Evolutionary conservation across 1,284 basidiomycete species (phyloP), one percentile per base, ranked within the genome.

Genomic region (Naganishia sp.): DNA sequence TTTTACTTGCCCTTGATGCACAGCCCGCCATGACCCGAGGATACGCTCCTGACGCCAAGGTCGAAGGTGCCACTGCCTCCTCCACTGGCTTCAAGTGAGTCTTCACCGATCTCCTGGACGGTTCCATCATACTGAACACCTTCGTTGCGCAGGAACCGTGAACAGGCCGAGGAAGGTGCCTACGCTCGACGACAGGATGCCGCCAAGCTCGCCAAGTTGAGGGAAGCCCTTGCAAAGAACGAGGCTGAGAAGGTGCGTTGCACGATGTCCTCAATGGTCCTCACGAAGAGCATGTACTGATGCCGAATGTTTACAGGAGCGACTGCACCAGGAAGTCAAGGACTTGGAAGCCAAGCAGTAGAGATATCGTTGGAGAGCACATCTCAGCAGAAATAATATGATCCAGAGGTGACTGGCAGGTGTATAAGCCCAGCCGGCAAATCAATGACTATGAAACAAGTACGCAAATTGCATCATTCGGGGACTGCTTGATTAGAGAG

Each of bases 11-110:
- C 31, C 42, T 39, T 31, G 49, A 9, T 47, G 18, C 35, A 13
- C 32, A 66, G 65, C 65, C 65, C 57, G 52, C 57, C 65, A 66
- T 66, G 57, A 39, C 58, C n/a, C 65, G 65, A 46, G 65, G 57
- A 50, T 66, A 66, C 65, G 52, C 65, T 15, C 57, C 58, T 4
- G 52, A 49, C 25, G 55, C 50, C 41, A 50, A 51, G 43, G 13
- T 25, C 45, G 56, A 56, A 39, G 65, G 64, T 39, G 64, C 57
- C 23, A 61, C 58, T 13, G 58, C 58, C 25, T 51, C 47, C 39
- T 61, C 58, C 35, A 45, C 58, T 23, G 60, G 52, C 35, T 66
- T 66, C 65, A 66, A 66, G 65, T 66, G 49, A n/a, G 64, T 60
- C 35, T 13, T 13, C 21, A n/a, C 25, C 13, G 4, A 39, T 51